Percentiles rank a stretch among this genome's conserved stretches.
These are phyloP conservation scores for Colletotrichum musae DNA, from an alignment of 2,329 filamentous ascomycete genomes.

Conservation along the genomic window DNA sequence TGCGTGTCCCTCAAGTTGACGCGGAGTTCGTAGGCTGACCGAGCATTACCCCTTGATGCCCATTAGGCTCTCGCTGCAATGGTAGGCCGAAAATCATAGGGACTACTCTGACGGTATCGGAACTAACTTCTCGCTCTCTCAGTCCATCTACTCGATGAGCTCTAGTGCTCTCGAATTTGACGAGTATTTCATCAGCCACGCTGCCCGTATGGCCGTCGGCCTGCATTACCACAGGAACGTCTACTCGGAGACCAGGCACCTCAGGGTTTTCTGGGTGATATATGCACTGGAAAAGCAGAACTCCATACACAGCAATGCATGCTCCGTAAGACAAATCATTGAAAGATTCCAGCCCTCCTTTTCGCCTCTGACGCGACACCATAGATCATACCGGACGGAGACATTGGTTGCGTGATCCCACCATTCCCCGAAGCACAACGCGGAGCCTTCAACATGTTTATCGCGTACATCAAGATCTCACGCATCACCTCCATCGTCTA, in stretches of 20 bases:
- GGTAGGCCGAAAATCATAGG: background rate
- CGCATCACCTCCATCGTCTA: slow-evolving; percentile 52
- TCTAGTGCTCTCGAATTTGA: slow-evolving; percentile 52
- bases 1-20: background rate
- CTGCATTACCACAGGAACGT: slow-evolving; percentile 41
- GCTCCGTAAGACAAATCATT: slow-evolving; percentile 48
- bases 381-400: slow-evolving; percentile 52
- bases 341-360: too few species aligned
- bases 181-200: slow-evolving; percentile 48
- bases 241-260: slow-evolving; percentile 46
- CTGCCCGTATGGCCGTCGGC: slow-evolving; percentile 48
- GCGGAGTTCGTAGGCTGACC: background rate
- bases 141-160: slow-evolving; percentile 55
- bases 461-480: slow-evolving; percentile 47
- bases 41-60: too few species aligned
- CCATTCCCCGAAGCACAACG: slow-evolving; percentile 49
- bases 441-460: slow-evolving; percentile 52
- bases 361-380: background rate
- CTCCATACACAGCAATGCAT: slow-evolving; percentile 47
- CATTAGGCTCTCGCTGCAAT: slow-evolving; percentile 18
- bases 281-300: slow-evolving; percentile 55
- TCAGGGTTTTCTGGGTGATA: slow-evolving; percentile 56
- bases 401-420: slow-evolving; percentile 54
- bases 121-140: background rate
- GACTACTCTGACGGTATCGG: too few species aligned